Base-by-base conservation (phyloP, 441 rosid genomes). In the Adansonia rubrostipa region DNA sequence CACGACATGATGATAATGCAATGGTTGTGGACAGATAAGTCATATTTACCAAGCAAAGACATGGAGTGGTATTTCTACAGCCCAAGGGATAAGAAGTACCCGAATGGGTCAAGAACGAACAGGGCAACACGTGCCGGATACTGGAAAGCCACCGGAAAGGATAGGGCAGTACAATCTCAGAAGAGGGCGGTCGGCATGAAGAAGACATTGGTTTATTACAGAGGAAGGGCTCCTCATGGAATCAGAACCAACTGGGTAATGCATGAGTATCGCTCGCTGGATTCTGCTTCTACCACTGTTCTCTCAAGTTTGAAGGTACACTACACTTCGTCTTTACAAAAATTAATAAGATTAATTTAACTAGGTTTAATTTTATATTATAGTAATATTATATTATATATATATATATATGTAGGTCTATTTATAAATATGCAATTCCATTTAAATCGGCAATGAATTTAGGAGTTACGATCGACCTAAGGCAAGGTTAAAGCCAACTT, bases 81-180 rank as follows among this genome's bases (percentile, higher is more conserved):
- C 78, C 89, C 88, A 56, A 87, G 92, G 80, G 96, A 92, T 75
- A 89, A 89, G 85, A 91, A 93, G 64, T 93, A 93, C 71, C 96
- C 97, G 2, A 93, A 90, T 56, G 97, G 97, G 5, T 88, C 92
- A 58, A 88, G 96, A 63, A 93, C 96, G 2, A 93, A 93, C 78
- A 77, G 97, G 76, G 97, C 94, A 17, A 93, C 97, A 1, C 85
- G 88, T 13, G 89, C 85, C 48, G 97, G 97, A 14, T 91, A 93
- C 71, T 93, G 97, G 96, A 93, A 93, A 77, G 92, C 94, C 42
- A 92, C 96, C 1, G 96, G 96, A 15, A 92, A 92, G 75, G 96
- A 92, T 60, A 77, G 93, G 66, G 15, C 83, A 22, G 87, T 92
- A 1, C 84, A 72, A 19, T 63, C 88, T 51, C 85, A 87, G 22